These are phyloP conservation scores for Cladosporium sp. DNA, from an alignment of 2,329 filamentous ascomycete genomes.

Conservation along the genomic window DNA sequence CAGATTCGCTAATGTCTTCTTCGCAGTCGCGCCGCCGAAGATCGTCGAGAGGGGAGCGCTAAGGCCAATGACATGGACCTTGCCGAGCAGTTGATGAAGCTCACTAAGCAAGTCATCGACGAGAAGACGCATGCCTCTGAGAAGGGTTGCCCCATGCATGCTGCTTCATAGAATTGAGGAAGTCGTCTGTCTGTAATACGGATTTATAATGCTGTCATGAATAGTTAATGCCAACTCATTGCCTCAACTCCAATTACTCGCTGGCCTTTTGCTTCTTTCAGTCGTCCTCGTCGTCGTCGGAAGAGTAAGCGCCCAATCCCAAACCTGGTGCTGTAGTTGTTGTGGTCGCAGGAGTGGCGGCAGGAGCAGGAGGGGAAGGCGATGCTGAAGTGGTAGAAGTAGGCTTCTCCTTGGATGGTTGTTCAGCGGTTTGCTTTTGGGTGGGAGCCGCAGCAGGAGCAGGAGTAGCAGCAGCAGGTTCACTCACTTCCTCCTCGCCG, in stretches of 20 bases:
- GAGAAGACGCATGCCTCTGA: slow-evolving; percentile 49
- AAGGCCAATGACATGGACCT: slow-evolving; percentile 47
- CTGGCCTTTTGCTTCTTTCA: no score
- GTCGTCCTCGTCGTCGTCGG: slow-evolving; percentile 42
- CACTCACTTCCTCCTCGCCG: background rate
- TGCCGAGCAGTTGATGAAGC: slow-evolving; percentile 55
- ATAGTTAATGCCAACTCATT: no score
- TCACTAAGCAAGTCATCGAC: slow-evolving; percentile 53
- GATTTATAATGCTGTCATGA: no score
- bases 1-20: background rate
- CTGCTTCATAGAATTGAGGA: background rate
- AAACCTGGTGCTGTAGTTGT: no score
- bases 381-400: slow-evolving; percentile 15
- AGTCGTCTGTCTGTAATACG: no score
- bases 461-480: background rate
- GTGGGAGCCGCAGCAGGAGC: no score
- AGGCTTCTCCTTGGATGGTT: no score
- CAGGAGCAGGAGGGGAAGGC: slow-evolving; percentile 15
- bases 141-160: slow-evolving; percentile 45
- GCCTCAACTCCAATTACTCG: no score
- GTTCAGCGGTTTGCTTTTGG: background rate
- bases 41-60: slow-evolving; percentile 51
- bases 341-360: slow-evolving; percentile 5
- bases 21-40: slow-evolving; percentile 51
- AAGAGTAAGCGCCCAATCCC: slow-evolving; percentile 40